phyloP scores from a whole-genome alignment of 116 monocot species.

The Dioscorea cayenensis region DNA sequence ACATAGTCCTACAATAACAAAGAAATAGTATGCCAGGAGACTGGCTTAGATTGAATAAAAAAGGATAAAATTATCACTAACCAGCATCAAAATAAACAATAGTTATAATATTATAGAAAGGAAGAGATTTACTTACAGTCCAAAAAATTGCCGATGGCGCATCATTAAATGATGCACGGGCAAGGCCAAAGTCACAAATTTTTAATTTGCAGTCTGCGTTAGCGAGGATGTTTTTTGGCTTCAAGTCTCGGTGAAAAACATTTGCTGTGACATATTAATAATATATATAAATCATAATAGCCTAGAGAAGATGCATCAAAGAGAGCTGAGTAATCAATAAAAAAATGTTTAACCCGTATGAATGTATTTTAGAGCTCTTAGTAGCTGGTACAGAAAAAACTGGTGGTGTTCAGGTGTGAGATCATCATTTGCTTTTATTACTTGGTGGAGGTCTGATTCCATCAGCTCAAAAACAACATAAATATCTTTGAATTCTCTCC shows the following conservation, averaged over 20 bases:
- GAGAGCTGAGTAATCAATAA: background rate
- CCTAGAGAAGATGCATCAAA: background rate
- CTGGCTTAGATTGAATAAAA: background rate
- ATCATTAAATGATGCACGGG: slow-evolving; percentile 41
- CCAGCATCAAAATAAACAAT: background rate
- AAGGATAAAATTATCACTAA: background rate
- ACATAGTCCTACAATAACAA: slow-evolving; percentile 51
- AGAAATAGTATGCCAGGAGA: background rate
- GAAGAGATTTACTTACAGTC: slow-evolving; percentile 20
- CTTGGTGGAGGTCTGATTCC: slow-evolving; percentile 36
- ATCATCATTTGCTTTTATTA: slow-evolving; percentile 39
- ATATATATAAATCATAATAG: background rate
- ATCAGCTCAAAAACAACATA: slow-evolving; percentile 39
- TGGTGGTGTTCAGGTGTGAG: slow-evolving; percentile 35
- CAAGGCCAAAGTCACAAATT: slow-evolving; percentile 43
- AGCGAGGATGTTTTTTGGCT: slow-evolving; percentile 56
- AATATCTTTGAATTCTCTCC: slow-evolving; percentile 35
- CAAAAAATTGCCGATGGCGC: slow-evolving; percentile 47
- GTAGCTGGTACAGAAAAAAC: slow-evolving; percentile 36
- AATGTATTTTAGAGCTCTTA: slow-evolving; percentile 32
- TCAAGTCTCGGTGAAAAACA: slow-evolving; percentile 68
- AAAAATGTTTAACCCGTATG: slow-evolving; percentile 21
- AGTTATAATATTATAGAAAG: background rate
- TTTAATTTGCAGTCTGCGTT: slow-evolving; percentile 64
- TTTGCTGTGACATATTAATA: slow-evolving; percentile 33